Base-by-base conservation (phyloP, 768 basidiomycete species). In the Serendipita sp. region DNA sequence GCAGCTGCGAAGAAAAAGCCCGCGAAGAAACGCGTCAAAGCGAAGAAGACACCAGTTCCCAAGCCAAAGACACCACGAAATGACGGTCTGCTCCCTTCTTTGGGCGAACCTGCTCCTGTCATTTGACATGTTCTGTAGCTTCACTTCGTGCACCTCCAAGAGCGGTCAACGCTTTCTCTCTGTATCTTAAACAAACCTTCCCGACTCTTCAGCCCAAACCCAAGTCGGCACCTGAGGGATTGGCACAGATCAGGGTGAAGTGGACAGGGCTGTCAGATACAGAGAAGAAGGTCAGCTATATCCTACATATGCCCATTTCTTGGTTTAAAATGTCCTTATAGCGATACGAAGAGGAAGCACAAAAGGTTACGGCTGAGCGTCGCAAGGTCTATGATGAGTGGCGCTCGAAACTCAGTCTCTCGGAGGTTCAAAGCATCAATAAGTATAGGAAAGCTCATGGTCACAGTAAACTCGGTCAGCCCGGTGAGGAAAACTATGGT, bases 121-220 rank as follows among this genome's bases (percentile, higher is more conserved):
- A 11, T 50, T 17, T 28, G 11, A 22, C 17, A 50, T 28, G 20
- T 50, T 50, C 11, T 58, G 11, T 58, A 58, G 53, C 53, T 58
- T n/a, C 53, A 5, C 53, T 58, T 34, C 53, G 53, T 4, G 24
- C 53, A 24, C 53, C 53, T 30, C 53, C 53, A 33, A 22, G 53
- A 24, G 24, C 24, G 11, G 33, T 58, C 11, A 13, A 22, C 31
- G 53, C 53, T 33, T 58, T 30, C 17, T 24, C 53, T n/a, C 9
- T 58, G 26, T 58, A 26, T 33, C 24, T 58, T 31, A n/a, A 58
- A 33, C 11, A 26, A n/a, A 58, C 13, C 11, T 58, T 9, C 4
- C 17, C 53, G 26, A 58, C 17, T 58, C 53, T 58, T 11, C 33
- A 28, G 53, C 53, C 53, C 26, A 58, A 58, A n/a, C 53, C 53